Evolutionary conservation across 2,329 filamentous ascomycete species (phyloP).

Genomic region (Colletotrichum sp.): DNA sequence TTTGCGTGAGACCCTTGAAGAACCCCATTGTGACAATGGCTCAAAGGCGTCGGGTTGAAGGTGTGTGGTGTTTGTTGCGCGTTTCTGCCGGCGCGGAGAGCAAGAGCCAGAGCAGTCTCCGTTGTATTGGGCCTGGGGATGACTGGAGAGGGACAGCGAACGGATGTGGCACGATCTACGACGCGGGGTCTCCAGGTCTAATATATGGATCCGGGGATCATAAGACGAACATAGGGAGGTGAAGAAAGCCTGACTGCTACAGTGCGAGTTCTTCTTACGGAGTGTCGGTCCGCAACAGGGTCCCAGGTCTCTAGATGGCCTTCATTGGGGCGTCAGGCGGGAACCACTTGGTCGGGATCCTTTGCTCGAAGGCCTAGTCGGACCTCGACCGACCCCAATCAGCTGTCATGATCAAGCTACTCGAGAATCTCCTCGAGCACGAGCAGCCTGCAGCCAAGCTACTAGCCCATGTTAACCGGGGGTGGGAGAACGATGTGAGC

Average conservation of each 20-base stretch:
- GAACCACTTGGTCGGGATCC: slow-evolving; percentile 16
- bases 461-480: background rate
- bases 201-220: slow-evolving; percentile 15
- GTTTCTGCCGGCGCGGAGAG: background rate
- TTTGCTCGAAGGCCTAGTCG: slow-evolving; percentile 1
- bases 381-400: slow-evolving; percentile 2
- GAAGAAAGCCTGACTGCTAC: background rate
- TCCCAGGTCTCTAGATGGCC: background rate
- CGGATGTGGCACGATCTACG: background rate
- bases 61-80: background rate
- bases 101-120: slow-evolving; percentile 8
- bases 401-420: background rate
- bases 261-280: slow-evolving; percentile 2
- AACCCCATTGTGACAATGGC: slow-evolving; percentile 6
- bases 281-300: background rate
- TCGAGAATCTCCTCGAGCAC: background rate
- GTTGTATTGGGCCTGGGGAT: background rate
- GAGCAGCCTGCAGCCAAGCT: slow-evolving; percentile 8
- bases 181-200: slow-evolving; percentile 15
- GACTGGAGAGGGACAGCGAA: background rate
- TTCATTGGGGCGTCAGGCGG: background rate
- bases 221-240: slow-evolving; percentile 1
- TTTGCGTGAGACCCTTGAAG: slow-evolving; percentile 16
- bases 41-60: background rate
- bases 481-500: background rate